Evolutionary conservation across 441 rosid genomes (phyloP), one percentile per base, ranked within the genome.

Genomic region (Syzygium syzygioides): DNA sequence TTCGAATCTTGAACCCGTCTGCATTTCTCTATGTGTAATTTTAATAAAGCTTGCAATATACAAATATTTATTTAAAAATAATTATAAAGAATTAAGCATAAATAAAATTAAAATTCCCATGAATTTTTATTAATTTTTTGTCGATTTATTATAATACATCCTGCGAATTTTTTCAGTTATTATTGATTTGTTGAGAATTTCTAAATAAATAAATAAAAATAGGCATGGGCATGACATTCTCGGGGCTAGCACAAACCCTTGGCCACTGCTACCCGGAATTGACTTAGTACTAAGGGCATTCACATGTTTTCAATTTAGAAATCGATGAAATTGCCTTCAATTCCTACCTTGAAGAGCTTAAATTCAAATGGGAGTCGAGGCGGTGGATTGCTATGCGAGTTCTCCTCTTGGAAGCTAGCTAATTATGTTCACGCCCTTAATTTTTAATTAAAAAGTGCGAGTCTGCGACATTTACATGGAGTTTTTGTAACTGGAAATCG

Each of bases 391-490:
- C 0, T 68, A 5, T 4, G 20, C 79, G 9, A 34, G 48, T 34
- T 66, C 41, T 66, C 34, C 20, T 64, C 19, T 34, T 17, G 34
- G 1, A 66, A 15, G 76, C 41, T 66, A 66, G 5, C 79, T 66
- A 17, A 18, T 66, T 32, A 32, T 6, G 25, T 20, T 32, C 13
- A 9, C 32, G 45, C 7, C 76, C 25, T 23, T 30, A 4, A 14
- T 32, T 66, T n/a, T 32, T 32, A 64, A 15, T 25, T 4, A 15
- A 66, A 32, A 30, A 2, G 28, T 18, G 7, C 48, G 8, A 68
- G 48, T 4, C 8, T 0, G 1, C 8, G 4, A 9, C 45, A 32
- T 68, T 66, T 2, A 34, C 18, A 0, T 37, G 1, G 23, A 30
- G 20, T 19, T 32, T 66, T 66, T 66, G 1, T 9, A 12, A 37